phyloP scores from a whole-genome alignment of 148 eudicot genomes.

The Nepenthes mirabilis region DNA sequence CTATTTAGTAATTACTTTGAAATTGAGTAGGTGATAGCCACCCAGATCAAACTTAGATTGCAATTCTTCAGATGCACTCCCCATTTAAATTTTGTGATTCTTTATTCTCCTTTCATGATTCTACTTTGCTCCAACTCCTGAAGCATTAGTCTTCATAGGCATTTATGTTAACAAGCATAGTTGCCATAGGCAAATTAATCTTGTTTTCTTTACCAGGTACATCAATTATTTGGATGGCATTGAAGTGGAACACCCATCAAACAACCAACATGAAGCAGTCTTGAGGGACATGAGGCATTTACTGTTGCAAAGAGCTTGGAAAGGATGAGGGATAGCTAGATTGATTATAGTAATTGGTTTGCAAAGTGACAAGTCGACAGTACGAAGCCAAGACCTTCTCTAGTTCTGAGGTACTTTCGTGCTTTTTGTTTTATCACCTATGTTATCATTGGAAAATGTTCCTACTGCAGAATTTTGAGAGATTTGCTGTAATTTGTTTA shows the following conservation, averaged over 20 bases:
- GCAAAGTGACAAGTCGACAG: no score
- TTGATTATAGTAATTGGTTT: no score
- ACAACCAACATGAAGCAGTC: conserved; percentile 12
- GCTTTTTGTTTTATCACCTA: neutral
- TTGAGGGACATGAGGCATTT: conserved; percentile 5
- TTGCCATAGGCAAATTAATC: neutral
- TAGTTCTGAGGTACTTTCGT: neutral
- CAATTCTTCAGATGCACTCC: no score
- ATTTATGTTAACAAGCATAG: neutral
- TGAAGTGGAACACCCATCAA: conserved; percentile 74
- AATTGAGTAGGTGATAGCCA: no score
- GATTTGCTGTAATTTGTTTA: no score
- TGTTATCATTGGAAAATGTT: neutral
- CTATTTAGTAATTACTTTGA: no score
- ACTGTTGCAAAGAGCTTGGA: neutral
- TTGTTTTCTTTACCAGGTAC: conserved; percentile 38
- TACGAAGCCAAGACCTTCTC: neutral
- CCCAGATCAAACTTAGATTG: no score
- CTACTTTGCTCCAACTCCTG: no score
- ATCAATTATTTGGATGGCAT: conserved; percentile 79
- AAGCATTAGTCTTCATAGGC: no score
- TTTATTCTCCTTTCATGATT: no score
- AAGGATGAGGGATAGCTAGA: no score
- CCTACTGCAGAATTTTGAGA: neutral
- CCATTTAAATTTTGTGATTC: no score